These are phyloP conservation scores for Coelastrella sp. DNA, from an alignment of 139 green algal genomes.

Conservation along the genomic window DNA sequence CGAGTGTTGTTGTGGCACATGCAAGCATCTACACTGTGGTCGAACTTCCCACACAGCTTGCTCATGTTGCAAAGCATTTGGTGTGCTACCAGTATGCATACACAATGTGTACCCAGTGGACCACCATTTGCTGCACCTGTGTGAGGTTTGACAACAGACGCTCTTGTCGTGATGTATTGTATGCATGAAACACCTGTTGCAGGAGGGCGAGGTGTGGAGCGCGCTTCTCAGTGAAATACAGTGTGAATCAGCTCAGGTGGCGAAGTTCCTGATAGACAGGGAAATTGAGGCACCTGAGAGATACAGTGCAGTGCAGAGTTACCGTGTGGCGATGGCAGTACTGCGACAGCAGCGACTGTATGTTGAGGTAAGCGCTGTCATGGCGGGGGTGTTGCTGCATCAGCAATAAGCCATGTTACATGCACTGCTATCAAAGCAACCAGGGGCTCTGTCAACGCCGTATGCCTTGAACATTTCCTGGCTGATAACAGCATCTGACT, in stretches of 20 bases:
- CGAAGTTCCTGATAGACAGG: constrained; percentile 85
- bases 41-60: too few species aligned
- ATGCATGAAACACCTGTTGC: not conserved
- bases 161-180: not conserved
- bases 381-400: not conserved
- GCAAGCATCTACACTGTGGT: too few species aligned
- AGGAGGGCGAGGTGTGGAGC: constrained; percentile 47
- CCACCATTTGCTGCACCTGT: not conserved
- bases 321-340: constrained; percentile 85
- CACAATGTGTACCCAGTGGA: too few species aligned
- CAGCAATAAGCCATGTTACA: too few species aligned
- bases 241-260: constrained; percentile 53
- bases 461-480: too few species aligned
- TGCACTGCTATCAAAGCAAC: too few species aligned
- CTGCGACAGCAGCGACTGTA: constrained; percentile 85
- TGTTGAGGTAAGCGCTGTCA: constrained; percentile 65
- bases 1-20: too few species aligned
- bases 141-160: not conserved
- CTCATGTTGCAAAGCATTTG: too few species aligned
- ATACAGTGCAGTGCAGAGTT: constrained; percentile 84
- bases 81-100: too few species aligned
- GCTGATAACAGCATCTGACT: too few species aligned
- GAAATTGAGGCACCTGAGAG: constrained; percentile 90
- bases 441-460: too few species aligned
- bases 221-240: constrained; percentile 57